Evolutionary conservation across 805 yeast genomes (phyloP), one percentile per base, ranked within the genome.

Genomic region (Wickerhamiella lipophila): DNA sequence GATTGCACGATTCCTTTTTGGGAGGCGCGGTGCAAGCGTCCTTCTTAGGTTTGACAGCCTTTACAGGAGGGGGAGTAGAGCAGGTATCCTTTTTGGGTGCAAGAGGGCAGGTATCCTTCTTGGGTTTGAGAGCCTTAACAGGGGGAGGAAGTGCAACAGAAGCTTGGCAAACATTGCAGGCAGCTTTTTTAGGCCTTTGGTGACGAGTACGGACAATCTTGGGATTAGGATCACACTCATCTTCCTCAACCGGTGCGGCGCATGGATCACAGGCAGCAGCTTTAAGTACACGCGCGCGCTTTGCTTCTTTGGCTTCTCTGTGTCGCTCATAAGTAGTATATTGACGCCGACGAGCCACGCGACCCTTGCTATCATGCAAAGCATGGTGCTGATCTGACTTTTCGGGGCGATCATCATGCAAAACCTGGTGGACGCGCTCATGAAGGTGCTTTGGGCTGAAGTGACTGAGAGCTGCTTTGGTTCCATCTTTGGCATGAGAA

Each of bases 361-460:
- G 38, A 11, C 38, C 38, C 40, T 44, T 44, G 30, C 26, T 25
- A 6, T 36, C 47, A 36, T 45, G 48, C 29, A 45, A 19, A 6
- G n/a, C 42, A 11, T 27, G 25, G 36, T 45, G 48, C 15, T 45
- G 42, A 11, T 45, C 48, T 11, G 42, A 34, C 35, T 22, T 36
- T 32, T 45, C 48, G 12, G 48, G 48, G 21, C 48, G 48, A 3
- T 36, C n/a, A 12, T 45, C 48, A 21, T 45, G 48, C n/a, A 35
- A 21, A 9, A 45, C 42, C 42, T 45, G 48, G 29, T 30, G 26
- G 2, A 34, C 29, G 2, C 48, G 35, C 21, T 45, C 48, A 16
- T 45, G 48, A 11, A 45, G 13, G 16, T 45, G 48, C 27, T 32
- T 15, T 8, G 48, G 48, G 13, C 35, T 12, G 21, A 36, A 21